phyloP scores from a whole-genome alignment of 257 asterid species.

The Fraxinus quadrangulata region DNA sequence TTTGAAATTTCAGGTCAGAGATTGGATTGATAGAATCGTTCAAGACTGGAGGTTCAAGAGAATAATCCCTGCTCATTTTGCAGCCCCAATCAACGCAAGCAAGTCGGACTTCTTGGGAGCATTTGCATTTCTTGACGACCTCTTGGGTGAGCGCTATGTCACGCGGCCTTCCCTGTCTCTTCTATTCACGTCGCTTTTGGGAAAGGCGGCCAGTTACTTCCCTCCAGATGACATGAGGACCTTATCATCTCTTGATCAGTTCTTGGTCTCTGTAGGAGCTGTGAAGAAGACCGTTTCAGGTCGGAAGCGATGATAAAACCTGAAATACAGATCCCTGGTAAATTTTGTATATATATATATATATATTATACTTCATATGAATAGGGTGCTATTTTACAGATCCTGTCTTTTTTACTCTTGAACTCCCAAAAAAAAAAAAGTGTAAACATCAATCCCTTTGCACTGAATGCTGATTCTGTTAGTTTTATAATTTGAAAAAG shows the following conservation, averaged over 20 bases:
- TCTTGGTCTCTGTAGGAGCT: conserved; percentile 85
- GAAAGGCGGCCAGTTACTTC: conserved; percentile 89
- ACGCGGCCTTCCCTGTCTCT: conserved; percentile 75
- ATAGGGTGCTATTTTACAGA: background rate
- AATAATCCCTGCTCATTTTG: conserved; percentile 94
- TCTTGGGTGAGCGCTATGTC: conserved; percentile 65
- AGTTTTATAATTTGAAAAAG: background rate
- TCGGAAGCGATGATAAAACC: conserved; percentile 48
- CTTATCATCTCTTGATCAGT: conserved; percentile 86
- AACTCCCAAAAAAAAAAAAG: too few species aligned
- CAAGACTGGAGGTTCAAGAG: conserved; percentile 92
- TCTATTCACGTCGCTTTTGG: conserved; percentile 73
- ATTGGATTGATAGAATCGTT: conserved; percentile 81
- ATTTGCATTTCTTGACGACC: conserved; percentile 89
- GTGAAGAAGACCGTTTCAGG: conserved; percentile 96
- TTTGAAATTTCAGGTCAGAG: conserved; percentile 66
- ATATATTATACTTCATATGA: conserved; percentile 20
- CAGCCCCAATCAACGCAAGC: conserved; percentile 81
- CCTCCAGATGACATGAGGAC: conserved; percentile 98
- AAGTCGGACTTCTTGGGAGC: conserved; percentile 84
- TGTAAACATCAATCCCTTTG: too few species aligned
- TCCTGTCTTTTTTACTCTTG: background rate
- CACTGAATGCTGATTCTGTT: background rate
- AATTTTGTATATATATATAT: conserved; percentile 39
- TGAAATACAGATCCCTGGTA: conserved; percentile 29